Percentiles rank a stretch among this genome's conserved stretches.
These are phyloP conservation scores for Tetrapyrgos nigripes DNA, from an alignment of 1,284 basidiomycete species.

Conservation along the genomic window DNA sequence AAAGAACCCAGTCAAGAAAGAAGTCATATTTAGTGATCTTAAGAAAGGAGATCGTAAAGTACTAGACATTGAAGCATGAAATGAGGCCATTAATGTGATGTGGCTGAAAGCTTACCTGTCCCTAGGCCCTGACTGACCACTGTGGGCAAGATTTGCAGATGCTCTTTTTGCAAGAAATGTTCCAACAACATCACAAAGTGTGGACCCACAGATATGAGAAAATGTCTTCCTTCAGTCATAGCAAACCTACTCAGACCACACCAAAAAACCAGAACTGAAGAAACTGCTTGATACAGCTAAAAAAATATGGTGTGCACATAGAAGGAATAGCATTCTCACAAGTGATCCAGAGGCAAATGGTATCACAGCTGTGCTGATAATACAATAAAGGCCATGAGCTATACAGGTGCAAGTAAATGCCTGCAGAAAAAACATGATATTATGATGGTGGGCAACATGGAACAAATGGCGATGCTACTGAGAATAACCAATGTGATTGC, in stretches of 20 bases:
- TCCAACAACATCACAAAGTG: background rate
- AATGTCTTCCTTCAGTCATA: constrained; percentile 19
- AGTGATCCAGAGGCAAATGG: constrained; percentile 12
- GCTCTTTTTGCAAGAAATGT: background rate
- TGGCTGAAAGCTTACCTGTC: constrained; percentile 7
- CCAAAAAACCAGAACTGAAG: constrained; percentile 4
- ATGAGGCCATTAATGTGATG: constrained; percentile 12
- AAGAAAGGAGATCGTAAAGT: constrained; percentile 15
- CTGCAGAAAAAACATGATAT: constrained; percentile 23
- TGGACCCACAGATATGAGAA: background rate
- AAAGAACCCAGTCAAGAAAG: constrained; percentile 2
- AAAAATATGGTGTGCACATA: constrained; percentile 11
- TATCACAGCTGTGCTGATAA: constrained; percentile 8
- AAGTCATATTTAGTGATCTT: background rate
- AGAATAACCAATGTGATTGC: constrained; percentile 5
- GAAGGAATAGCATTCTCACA: constrained; percentile 12
- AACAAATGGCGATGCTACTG: constrained; percentile 4
- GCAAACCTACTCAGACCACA: constrained; percentile 2
- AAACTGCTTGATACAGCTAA: constrained; percentile 14
- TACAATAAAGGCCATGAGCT: background rate
- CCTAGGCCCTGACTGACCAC: too few relatives aligned
- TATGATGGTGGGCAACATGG: constrained; percentile 17
- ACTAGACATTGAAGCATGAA: constrained; percentile 14
- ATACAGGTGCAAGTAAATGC: constrained; percentile 10
- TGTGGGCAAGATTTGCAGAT: constrained; percentile 17